Percentiles rank a stretch among this genome's conserved stretches.
Evolutionary conservation across 2,329 filamentous ascomycete species (phyloP).

Genomic region (Colletotrichum sp.): DNA sequence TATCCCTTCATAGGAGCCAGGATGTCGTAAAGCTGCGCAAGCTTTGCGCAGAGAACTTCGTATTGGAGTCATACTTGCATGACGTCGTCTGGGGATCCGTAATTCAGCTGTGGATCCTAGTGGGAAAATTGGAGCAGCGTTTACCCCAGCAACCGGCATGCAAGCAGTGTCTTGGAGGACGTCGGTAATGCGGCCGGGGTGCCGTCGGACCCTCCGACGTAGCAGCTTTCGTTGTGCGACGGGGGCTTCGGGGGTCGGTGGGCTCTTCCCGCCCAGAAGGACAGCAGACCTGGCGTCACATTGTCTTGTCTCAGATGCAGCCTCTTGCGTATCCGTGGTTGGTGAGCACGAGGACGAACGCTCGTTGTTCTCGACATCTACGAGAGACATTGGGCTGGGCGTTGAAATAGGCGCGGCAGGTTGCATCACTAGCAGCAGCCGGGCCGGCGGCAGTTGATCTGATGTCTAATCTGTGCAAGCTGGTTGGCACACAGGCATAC

Average conservation of each 20-base stretch:
- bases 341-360: not conserved
- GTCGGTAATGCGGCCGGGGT: constrained; percentile 8
- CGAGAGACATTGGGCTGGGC: not conserved
- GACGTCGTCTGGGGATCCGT: constrained; percentile 20
- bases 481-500: not conserved
- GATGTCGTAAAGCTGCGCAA: not conserved
- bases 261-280: not conserved
- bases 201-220: constrained; percentile 9
- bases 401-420: not conserved
- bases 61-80: constrained; percentile 11
- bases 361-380: not conserved
- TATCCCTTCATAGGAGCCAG: not conserved
- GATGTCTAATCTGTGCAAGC: constrained; percentile 1
- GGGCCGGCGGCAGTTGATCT: not conserved
- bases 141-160: constrained; percentile 11
- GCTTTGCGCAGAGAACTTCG: not conserved
- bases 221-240: not conserved
- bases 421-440: not conserved
- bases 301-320: not conserved
- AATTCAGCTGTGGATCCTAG: not conserved
- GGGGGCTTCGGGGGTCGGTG: not conserved
- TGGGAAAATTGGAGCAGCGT: constrained; percentile 7
- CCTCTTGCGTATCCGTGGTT: not conserved
- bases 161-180: not conserved
- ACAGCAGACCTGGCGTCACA: not conserved